Conservation (phyloP, 495 filamentous ascomycete genomes). For the Aspergillus cavernicola region DNA sequence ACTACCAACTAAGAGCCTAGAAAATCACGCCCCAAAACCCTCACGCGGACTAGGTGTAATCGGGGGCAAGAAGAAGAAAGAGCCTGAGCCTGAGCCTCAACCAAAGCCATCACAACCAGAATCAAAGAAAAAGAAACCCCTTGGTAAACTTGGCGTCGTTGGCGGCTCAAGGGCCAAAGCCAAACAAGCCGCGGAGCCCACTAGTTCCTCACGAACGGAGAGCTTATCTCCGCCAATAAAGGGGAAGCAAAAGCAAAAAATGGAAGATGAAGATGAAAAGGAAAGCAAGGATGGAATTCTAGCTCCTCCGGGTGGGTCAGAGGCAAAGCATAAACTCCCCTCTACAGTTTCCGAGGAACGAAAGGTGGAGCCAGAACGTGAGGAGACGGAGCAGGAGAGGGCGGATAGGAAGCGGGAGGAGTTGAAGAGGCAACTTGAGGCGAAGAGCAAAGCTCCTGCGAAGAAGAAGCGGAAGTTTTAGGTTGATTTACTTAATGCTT, state of each 20-base stretch:
- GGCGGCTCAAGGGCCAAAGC: constrained; percentile 21
- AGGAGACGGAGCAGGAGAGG: constrained; percentile 46
- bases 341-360: constrained; percentile 11
- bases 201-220: neutral
- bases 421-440: constrained; percentile 61
- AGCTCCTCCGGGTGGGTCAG: neutral
- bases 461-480: constrained; percentile 68
- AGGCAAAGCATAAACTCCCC: neutral
- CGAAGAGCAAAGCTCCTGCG: constrained; percentile 56
- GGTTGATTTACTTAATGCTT: neutral
- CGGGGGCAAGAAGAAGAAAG: constrained; percentile 34
- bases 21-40: constrained; percentile 8
- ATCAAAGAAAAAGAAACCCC: constrained; percentile 23
- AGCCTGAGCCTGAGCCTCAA: neutral
- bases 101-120: neutral
- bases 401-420: constrained; percentile 61
- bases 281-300: neutral
- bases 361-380: constrained; percentile 25
- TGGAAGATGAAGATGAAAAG: neutral
- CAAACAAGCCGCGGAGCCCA: constrained; percentile 11
- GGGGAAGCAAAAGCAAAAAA: neutral
- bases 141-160: constrained; percentile 33
- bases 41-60: constrained; percentile 33
- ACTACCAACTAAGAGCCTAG: neutral
- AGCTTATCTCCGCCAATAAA: neutral